These are phyloP conservation scores for Claviceps humidiphila DNA, from an alignment of 2,329 filamentous ascomycete genomes.

Conservation along the genomic window DNA sequence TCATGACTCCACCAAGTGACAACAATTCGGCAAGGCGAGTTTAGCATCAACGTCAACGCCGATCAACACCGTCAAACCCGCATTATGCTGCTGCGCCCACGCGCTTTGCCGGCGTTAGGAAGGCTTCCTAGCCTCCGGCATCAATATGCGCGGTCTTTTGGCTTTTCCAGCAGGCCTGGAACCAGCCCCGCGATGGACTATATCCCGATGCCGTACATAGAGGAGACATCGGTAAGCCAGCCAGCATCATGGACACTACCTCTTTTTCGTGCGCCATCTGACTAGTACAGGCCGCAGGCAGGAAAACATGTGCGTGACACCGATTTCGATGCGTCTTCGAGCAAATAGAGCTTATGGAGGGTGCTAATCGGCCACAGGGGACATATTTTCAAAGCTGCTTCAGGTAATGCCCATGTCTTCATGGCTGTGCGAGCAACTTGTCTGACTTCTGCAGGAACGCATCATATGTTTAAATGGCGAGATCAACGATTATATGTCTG, in stretches of 20 bases:
- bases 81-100: constrained; percentile 20
- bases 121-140: constrained; percentile 15
- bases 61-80: constrained; percentile 1
- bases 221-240: constrained; percentile 26
- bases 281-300: constrained; percentile 52
- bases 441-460: constrained; percentile 49
- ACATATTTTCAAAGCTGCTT: constrained; percentile 69
- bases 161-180: constrained; percentile 23
- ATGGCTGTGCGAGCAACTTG: not conserved
- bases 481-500: constrained; percentile 80
- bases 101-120: constrained; percentile 19
- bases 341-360: not conserved
- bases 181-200: constrained; percentile 20
- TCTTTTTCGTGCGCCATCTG: constrained; percentile 10
- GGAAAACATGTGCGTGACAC: constrained; percentile 54
- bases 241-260: not conserved
- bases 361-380: constrained; percentile 37
- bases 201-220: constrained; percentile 47
- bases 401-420: constrained; percentile 37
- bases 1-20: not conserved
- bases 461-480: constrained; percentile 88
- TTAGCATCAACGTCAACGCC: not conserved
- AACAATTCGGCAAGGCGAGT: not conserved
- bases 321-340: not conserved
- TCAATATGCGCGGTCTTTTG: constrained; percentile 28